These are phyloP conservation scores for Nigrospora sphaerica DNA, from an alignment of 2,329 filamentous ascomycete species.

Conservation along the genomic window DNA sequence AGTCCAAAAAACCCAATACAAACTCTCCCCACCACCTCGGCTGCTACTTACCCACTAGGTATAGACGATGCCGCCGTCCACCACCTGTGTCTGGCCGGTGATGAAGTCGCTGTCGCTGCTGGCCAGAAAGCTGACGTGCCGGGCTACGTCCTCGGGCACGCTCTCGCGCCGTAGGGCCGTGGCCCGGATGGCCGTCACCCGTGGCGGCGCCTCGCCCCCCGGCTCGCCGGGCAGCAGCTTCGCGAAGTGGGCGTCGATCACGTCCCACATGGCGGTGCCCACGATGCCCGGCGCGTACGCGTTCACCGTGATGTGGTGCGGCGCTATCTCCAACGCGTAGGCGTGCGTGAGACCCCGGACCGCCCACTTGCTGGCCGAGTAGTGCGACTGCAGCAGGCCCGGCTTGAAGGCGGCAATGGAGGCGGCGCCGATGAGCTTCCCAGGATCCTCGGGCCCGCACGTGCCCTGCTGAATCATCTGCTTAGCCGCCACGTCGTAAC, in stretches of 20 bases:
- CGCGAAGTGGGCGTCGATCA: slow-evolving; percentile 55
- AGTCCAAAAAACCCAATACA: too few relatives aligned
- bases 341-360: slow-evolving; percentile 60
- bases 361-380: slow-evolving; percentile 59
- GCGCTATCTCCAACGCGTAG: slow-evolving; percentile 59
- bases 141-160: slow-evolving; percentile 56
- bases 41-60: slow-evolving; percentile 13
- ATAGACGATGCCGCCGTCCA: slow-evolving; percentile 53
- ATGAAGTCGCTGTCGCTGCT: slow-evolving; percentile 55
- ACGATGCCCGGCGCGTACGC: slow-evolving; percentile 63
- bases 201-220: slow-evolving; percentile 40
- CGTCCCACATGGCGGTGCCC: slow-evolving; percentile 61
- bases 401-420: slow-evolving; percentile 55
- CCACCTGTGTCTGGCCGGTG: slow-evolving; percentile 58
- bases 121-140: slow-evolving; percentile 54
- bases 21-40: too few relatives aligned
- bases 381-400: slow-evolving; percentile 52
- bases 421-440: slow-evolving; percentile 45
- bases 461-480: slow-evolving; percentile 57
- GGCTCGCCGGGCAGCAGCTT: slow-evolving; percentile 21
- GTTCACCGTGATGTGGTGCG: slow-evolving; percentile 59
- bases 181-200: slow-evolving; percentile 43
- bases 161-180: slow-evolving; percentile 52
- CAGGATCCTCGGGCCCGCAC: slow-evolving; percentile 21
- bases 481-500: slow-evolving; percentile 54